These are phyloP conservation scores for Cyanidioschyzon merolae DNA, from an alignment of 23 red algal genomes.

Conservation along the genomic window DNA sequence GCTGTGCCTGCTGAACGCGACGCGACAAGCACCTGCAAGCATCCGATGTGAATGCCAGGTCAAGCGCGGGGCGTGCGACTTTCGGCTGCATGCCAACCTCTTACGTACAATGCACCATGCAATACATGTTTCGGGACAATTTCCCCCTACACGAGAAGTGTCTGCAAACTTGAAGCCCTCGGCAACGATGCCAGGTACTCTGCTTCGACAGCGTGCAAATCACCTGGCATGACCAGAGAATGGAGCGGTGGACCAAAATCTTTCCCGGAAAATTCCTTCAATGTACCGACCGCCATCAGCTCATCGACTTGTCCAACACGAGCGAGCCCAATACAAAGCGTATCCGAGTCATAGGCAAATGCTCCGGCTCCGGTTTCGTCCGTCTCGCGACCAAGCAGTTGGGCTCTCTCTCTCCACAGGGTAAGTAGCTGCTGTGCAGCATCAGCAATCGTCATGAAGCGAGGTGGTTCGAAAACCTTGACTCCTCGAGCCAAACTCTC, in stretches of 20 bases:
- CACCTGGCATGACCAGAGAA: constrained; percentile 81
- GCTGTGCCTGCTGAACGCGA: too few relatives aligned
- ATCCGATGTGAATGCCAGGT: too few relatives aligned
- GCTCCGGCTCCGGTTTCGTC: neutral
- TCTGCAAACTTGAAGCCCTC: neutral
- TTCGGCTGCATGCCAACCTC: too few relatives aligned
- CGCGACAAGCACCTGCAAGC: too few relatives aligned
- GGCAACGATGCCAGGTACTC: constrained; percentile 11
- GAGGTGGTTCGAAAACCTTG: constrained; percentile 66
- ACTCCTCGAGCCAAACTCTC: constrained; percentile 79
- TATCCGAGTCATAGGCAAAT: constrained; percentile 31
- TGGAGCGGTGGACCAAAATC: constrained; percentile 83
- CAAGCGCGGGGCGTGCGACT: too few relatives aligned
- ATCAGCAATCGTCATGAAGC: constrained; percentile 74
- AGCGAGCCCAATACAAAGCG: constrained; percentile 43
- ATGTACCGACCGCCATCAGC: constrained; percentile 40
- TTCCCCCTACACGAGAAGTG: too few relatives aligned
- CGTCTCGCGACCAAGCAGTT: constrained; percentile 19
- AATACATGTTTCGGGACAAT: too few relatives aligned
- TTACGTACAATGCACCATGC: too few relatives aligned
- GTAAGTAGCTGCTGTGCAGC: constrained; percentile 67
- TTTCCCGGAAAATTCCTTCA: constrained; percentile 23
- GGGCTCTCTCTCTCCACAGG: neutral
- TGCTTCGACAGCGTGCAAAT: constrained; percentile 20
- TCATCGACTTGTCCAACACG: constrained; percentile 60